Evolutionary conservation across 768 basidiomycete species (phyloP).

Genomic region (Russula sp.): DNA sequence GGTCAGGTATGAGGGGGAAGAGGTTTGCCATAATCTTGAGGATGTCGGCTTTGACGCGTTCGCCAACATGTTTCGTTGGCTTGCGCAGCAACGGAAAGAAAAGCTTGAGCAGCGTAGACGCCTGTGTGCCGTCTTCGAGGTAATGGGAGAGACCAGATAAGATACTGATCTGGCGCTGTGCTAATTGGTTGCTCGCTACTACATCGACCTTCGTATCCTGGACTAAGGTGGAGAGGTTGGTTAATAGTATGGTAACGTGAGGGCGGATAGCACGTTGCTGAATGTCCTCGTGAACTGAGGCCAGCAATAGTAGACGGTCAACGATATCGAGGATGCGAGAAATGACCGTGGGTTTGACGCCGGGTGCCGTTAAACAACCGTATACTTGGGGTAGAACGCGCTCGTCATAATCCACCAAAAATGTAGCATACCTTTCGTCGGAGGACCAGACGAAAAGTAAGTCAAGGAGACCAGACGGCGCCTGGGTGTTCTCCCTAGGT

Average conservation of each 20-base stretch:
- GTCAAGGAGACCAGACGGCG: conserved; percentile 85
- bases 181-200: conserved; percentile 57
- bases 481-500: conserved; percentile 84
- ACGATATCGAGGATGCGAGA: conserved; percentile 81
- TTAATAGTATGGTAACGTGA: conserved; percentile 66
- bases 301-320: conserved; percentile 60
- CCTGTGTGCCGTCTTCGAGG: conserved; percentile 66
- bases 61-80: conserved; percentile 70
- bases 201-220: conserved; percentile 54
- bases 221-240: conserved; percentile 66
- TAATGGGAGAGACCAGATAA: conserved; percentile 78
- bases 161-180: conserved; percentile 78
- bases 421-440: conserved; percentile 52
- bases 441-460: conserved; percentile 77
- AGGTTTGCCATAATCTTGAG: conserved; percentile 66
- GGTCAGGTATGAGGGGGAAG: conserved; percentile 64
- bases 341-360: conserved; percentile 84
- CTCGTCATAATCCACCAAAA: conserved; percentile 67
- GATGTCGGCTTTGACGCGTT: conserved; percentile 82
- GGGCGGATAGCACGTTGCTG: conserved; percentile 60
- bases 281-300: conserved; percentile 49
- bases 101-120: conserved; percentile 64
- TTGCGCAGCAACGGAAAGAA: conserved; percentile 79
- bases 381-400: conserved; percentile 74
- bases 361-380: conserved; percentile 73